Base-by-base conservation (phyloP, 768 basidiomycete genomes). In the Inosperma sp. region DNA sequence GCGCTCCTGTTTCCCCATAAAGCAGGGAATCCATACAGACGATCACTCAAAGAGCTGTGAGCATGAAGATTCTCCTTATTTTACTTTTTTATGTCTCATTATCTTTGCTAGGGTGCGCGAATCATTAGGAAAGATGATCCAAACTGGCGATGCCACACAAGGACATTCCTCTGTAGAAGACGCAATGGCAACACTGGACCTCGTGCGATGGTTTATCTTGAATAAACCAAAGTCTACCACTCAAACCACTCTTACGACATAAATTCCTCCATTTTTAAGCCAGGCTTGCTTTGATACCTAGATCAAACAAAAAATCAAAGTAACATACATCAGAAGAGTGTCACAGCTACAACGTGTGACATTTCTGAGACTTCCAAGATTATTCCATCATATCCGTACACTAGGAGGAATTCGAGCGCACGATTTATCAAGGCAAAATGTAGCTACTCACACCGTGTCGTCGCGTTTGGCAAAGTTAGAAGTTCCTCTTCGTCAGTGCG, bases 141-240 rank as follows among this genome's bases (percentile, higher is more conserved):
- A 99, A 65, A 77, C 79, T 9, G 88, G 87, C 21, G 88, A 77
- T 25, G 81, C 80, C 6, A 76, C 79, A 10, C 73, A 75, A 6
- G 94, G 94, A 2, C 95, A 98, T 71, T 91, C 88, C 42, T 93
- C 92, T 0, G 73, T 89, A 1, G 93, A 94, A 66, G 95, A 98
- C 68, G 91, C 93, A 1, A 67, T 81, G 19, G 88, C 92, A 1
- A 91, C 95, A 2, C 74, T 98, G 33, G 87, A 98, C 60, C 80
- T 95, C 16, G 84, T 97, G 17, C 77, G 85, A 53, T 93, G 86
- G 84, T 81, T 84, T 66, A 70, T 94, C 42, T 65, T 85, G 55
- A 83, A 90, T 56, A 80, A 75, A 55, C 63, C 72, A 48, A 79
- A 73, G 48, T 56, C 63, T 29, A 55, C 60, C 19, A 51, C 52